A percentile compares a stretch with the other conserved stretches of the same genome.
Conservation (phyloP, 768 basidiomycete species). For the Leccinum imitatum region DNA sequence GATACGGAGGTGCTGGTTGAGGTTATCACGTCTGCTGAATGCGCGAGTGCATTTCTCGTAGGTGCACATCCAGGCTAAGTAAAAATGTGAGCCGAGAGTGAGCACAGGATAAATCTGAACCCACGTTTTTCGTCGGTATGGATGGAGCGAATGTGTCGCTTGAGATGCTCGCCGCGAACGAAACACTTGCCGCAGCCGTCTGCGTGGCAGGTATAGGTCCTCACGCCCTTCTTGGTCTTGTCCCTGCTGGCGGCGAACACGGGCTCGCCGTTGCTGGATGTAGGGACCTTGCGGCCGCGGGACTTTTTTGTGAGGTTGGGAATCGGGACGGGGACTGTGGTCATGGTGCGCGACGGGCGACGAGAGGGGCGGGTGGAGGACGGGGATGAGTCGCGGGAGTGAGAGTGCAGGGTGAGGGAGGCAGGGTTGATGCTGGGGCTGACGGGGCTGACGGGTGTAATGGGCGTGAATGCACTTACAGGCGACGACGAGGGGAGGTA, state of each 20-base stretch:
- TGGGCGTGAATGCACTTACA: not conserved
- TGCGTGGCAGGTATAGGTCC: constrained; percentile 66
- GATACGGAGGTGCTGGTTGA: constrained; percentile 70
- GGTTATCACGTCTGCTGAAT: constrained; percentile 76
- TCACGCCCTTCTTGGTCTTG: constrained; percentile 34
- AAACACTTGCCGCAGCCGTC: constrained; percentile 79
- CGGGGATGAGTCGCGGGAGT: not conserved
- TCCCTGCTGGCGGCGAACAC: constrained; percentile 28
- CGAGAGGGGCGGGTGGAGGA: constrained; percentile 17
- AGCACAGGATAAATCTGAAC: constrained; percentile 31
- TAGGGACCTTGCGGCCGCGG: constrained; percentile 49
- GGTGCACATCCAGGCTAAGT: constrained; percentile 42
- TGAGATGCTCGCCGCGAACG: constrained; percentile 75
- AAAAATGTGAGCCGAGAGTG: not conserved
- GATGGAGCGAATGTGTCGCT: constrained; percentile 75
- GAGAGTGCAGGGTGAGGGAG: not conserved
- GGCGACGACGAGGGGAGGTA: constrained; percentile 12
- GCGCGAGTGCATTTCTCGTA: constrained; percentile 64
- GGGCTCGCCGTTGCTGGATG: constrained; percentile 25
- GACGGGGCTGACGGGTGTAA: not conserved
- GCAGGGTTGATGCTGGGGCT: constrained; percentile 12
- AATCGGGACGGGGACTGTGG: constrained; percentile 42
- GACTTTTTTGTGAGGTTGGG: constrained; percentile 52
- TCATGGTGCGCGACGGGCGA: constrained; percentile 24
- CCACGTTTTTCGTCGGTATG: constrained; percentile 84